Percentiles rank a stretch among this genome's conserved stretches.
These are phyloP conservation scores for Acacia crassicarpa DNA, from an alignment of 306 rosid genomes.

Conservation along the genomic window DNA sequence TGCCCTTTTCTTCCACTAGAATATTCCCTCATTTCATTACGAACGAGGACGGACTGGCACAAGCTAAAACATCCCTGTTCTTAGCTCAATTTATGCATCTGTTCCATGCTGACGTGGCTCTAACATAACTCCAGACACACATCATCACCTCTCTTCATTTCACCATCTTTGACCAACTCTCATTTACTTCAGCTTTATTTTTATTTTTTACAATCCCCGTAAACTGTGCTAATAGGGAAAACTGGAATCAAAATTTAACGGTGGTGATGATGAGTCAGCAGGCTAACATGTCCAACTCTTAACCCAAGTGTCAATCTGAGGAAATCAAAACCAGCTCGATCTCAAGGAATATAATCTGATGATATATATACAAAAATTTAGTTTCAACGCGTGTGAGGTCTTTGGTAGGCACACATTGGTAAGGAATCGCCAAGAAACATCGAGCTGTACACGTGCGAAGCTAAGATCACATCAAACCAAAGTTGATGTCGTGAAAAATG, in stretches of 20 bases:
- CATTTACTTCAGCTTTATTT: not conserved
- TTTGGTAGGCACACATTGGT: slow-evolving; percentile 5
- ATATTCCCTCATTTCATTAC: slow-evolving; percentile 53
- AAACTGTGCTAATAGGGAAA: not conserved
- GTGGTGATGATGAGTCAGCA: not conserved
- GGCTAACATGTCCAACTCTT: not conserved
- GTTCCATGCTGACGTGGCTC: slow-evolving; percentile 21
- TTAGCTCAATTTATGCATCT: slow-evolving; percentile 16
- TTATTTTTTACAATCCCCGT: not conserved
- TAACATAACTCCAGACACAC: not conserved
- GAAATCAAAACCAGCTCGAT: not conserved
- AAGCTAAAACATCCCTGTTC: slow-evolving; percentile 42
- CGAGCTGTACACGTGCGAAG: slow-evolving; percentile 56
- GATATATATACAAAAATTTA: not conserved
- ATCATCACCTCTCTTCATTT: not conserved
- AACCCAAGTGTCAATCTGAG: not conserved
- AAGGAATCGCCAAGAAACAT: slow-evolving; percentile 29
- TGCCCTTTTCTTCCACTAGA: slow-evolving; percentile 37
- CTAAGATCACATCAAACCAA: not conserved
- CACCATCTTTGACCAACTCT: not conserved
- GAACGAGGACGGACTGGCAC: slow-evolving; percentile 43
- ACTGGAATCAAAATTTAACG: not conserved
- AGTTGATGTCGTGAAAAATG: slow-evolving; percentile 24
- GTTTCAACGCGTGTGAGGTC: not conserved
- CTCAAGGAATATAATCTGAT: not conserved